Conservation (phyloP, 352 stramenopile species). For the Phytophthora tubulina region DNA sequence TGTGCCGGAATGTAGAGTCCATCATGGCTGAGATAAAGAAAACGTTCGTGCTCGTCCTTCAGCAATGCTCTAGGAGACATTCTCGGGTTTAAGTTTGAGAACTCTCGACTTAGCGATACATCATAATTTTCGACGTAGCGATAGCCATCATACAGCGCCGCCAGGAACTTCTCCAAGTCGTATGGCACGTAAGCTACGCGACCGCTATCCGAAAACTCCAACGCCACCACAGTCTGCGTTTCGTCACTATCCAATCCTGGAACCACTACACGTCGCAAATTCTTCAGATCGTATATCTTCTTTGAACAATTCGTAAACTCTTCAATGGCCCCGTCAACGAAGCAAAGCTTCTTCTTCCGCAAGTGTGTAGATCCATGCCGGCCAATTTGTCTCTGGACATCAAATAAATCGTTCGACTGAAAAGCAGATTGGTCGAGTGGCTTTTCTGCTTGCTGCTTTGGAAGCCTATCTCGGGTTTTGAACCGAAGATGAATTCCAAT, state of each 20-base stretch:
- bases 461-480: constrained; percentile 53
- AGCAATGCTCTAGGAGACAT: constrained; percentile 66
- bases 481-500: constrained; percentile 68
- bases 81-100: constrained; percentile 71
- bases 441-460: constrained; percentile 56
- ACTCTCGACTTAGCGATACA: constrained; percentile 71
- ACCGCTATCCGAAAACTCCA: constrained; percentile 77
- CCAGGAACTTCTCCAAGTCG: constrained; percentile 69
- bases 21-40: constrained; percentile 70
- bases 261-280: constrained; percentile 62
- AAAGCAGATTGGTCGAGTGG: constrained; percentile 48
- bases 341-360: constrained; percentile 72
- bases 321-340: constrained; percentile 61
- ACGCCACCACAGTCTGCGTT: constrained; percentile 53
- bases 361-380: constrained; percentile 68
- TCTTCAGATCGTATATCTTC: constrained; percentile 69
- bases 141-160: constrained; percentile 77
- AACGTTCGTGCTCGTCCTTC: constrained; percentile 57
- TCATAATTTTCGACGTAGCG: constrained; percentile 67
- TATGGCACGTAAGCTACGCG: constrained; percentile 69
- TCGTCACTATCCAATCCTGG: constrained; percentile 40
- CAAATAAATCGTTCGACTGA: constrained; percentile 56
- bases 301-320: constrained; percentile 57
- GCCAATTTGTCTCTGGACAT: constrained; percentile 66
- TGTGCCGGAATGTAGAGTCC: constrained; percentile 71